Percentiles rank a stretch among this genome's conserved stretches.
These are phyloP conservation scores for Arabidopsis thaliana DNA, from an alignment of 345 rosid genomes.

Conservation along the genomic window TAIR10.1 NC_003070.9:15896501-15897000, in stretches of 20 bases:
- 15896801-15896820: slow-evolving; percentile 90
- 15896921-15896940: slow-evolving; percentile 95
- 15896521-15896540: slow-evolving; percentile 12
- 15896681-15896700: slow-evolving; percentile 78
- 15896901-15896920: slow-evolving; percentile 47
- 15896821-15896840: slow-evolving; percentile 91
- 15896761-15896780: slow-evolving; percentile 84
- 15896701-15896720: slow-evolving; percentile 63
- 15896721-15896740: slow-evolving; percentile 62
- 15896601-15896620: slow-evolving; percentile 89
- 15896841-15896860: slow-evolving; percentile 28
- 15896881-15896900: slow-evolving; percentile 14
- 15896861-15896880: slow-evolving; percentile 4
- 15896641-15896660: slow-evolving; percentile 54
- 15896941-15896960: slow-evolving; percentile 94
- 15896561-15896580: slow-evolving; percentile 74
- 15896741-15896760: slow-evolving; percentile 63
- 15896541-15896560: slow-evolving; percentile 26
- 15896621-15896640: slow-evolving; percentile 56
- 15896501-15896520: slow-evolving; percentile 20
- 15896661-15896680: slow-evolving; percentile 63
- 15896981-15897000: slow-evolving; percentile 84
- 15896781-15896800: slow-evolving; percentile 83
- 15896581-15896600: slow-evolving; percentile 99
- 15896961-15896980: slow-evolving; percentile 90